Evolutionary conservation across 208 protist species (phyloP), one percentile per base, ranked within the genome.

Genomic region (Acanthamoeba triangularis): DNA sequence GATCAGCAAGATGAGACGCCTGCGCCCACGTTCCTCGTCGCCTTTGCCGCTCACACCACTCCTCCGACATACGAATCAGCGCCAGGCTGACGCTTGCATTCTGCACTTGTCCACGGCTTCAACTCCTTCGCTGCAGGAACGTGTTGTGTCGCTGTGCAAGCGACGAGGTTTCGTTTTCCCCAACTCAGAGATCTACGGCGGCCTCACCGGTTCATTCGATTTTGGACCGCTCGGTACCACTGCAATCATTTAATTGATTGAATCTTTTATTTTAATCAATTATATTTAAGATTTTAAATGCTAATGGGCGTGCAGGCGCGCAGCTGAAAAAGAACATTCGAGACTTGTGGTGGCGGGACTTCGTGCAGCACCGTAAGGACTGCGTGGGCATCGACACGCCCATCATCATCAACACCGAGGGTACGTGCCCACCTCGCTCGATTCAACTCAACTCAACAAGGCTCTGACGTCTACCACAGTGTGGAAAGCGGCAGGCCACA

Each of bases 321-420:
- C 90, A 94, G 69, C 69, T 94, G 30, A 94, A 94, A 47, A 84
- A 84, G 47, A 94, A 94, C 69, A 76, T 94, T n/a, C 37, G 69
- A 3, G 69, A 94, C 69, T 30, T 35, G 25, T 94, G 90, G 90
- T 94, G 90, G 90, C 13, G 25, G 11, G 67, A 94, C 74, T 96
- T 98, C 80, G 96, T 98, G 54, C 95, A 97, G 35, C 87, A 76
- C 35, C 47, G 97, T 2, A 95, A 95, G 28, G 96, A 97, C 54
- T 95, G 96, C 37, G 96, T 98, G 28, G 97, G 97, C n/a, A 54
- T 97, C 74, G 97, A 97, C 94, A 96, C 94, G 33, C 93, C 96
- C 49, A 96, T 97, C 93, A 96, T 97, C 61, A 85, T 94, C 52
- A 84, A 88, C 59, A 76, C 72, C 11, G 63, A 96, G 3, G 87